Evolutionary conservation across 202 grass and related monocot species (phyloP), one percentile per base, ranked within the genome.

Genomic region (Carex sylvatica): DNA sequence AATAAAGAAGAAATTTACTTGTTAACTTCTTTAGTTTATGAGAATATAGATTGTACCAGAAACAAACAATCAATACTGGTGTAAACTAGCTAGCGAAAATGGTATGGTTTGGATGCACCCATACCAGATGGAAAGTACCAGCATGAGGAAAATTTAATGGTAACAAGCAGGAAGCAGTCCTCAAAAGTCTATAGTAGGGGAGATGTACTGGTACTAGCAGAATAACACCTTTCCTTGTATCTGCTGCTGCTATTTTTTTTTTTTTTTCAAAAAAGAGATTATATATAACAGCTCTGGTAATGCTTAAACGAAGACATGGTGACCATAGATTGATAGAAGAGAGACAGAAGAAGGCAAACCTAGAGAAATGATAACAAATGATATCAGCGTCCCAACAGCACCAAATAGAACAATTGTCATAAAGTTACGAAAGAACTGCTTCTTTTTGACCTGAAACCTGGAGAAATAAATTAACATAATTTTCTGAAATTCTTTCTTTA

Each of bases 371-470:
- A 97, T 90, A 66, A 90, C 82, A 79, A 97, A 97, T 65, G 93
- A 97, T 80, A 97, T 91, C 85, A 97, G 49, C 74, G 93, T 97
- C 79, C 93, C 93, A 70, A 93, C 73, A 61, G 89, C 93, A 87
- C 93, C 93, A 80, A 97, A 97, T n/a, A 97, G 87, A 66, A 78
- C 86, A 86, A 97, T 97, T 83, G 93, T 97, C n/a, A 91, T 86
- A 81, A 97, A 93, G 74, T 97, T 97, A 84, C 91, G 91, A 83
- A 93, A 97, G 83, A 97, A 97, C 75, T 93, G 89, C 64, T 97
- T 97, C 85, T 97, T 97, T 85, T 97, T 97, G 84, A 97, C 93
- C 87, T 91, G 93, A 91, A 97, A 97, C 84, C 93, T 93, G 91
- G 28, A 77, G 14, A 58, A 38, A 74, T 6, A 13, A 77, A 76